Base-by-base conservation (phyloP, 345 rosid genomes). In the Sisymbrium irio region DNA sequence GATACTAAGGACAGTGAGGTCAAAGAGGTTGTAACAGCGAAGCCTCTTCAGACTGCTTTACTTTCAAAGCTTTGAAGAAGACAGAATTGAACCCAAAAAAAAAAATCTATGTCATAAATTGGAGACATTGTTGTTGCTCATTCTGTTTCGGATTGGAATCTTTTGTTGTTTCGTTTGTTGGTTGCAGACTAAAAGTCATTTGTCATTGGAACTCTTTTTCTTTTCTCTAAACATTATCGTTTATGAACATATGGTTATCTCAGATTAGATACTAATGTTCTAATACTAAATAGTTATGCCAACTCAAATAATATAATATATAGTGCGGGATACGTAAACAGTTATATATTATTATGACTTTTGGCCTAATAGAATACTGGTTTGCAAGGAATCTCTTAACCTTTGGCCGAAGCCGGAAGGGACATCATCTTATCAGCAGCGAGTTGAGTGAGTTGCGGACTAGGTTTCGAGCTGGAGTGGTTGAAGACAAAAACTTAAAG, bases 31-130 rank as follows among this genome's bases (percentile, higher is more conserved):
- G 79, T 17, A 2, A 65, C 63, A 18, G 47, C 80, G 3, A 91
- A 89, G 61, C 75, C 90, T 33, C 47, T 78, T 32, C 88, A 82
- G 25, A 80, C 68, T 66, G 89, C 74, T 33, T 65, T 86, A 75
- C 77, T 84, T 33, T 82, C 97, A 20, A 93, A 91, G 87, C 96
- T 93, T 35, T 93, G 82, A 93, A 73, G 42, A 62, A 32, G 44
- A 70, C 53, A 25, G 37, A 30, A 19, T 0, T 28, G 7, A 9
- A n/a, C 22, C 2, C 7, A 35, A 35, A 7, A 1, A 18, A 22
- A 22, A 22, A 22, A 7, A 7, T 18, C 10, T 46, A 0, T 46
- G 8, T 2, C 4, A 28, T 25, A 45, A 65, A n/a, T 20, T 57
- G 47, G 72, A 64, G 64, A 44, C 35, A 7, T 36, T 35, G 66